A percentile compares a stretch with the other conserved stretches of the same genome.
Conservation (phyloP, 1,139 yeast genomes). For the Pneumocystis jirovecii region DNA sequence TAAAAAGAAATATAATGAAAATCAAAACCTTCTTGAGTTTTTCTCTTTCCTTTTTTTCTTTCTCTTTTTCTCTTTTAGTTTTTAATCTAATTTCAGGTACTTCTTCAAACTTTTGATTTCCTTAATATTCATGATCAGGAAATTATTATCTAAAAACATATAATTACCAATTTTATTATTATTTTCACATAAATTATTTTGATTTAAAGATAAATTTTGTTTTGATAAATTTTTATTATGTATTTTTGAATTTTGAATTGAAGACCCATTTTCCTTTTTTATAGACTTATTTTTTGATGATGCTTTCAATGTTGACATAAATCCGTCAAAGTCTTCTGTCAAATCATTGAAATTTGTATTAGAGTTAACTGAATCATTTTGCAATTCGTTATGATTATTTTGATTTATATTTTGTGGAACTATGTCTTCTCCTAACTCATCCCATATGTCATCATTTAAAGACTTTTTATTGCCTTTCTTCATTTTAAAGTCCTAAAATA, state of each 20-base stretch:
- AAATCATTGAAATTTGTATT: not conserved
- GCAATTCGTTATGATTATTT: slow-evolving; percentile 1
- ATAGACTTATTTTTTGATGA: slow-evolving; percentile 8
- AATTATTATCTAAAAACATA: slow-evolving; percentile 21
- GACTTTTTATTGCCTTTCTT: slow-evolving; percentile 9
- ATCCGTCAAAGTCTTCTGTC: slow-evolving; percentile 1
- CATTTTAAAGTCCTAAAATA: not conserved
- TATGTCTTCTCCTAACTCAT: slow-evolving; percentile 11
- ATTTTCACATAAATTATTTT: slow-evolving; percentile 20
- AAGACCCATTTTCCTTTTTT: slow-evolving; percentile 11
- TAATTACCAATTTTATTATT: slow-evolving; percentile 40
- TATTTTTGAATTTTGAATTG: slow-evolving; percentile 12
- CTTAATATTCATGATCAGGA: slow-evolving; percentile 32
- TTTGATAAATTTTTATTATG: slow-evolving; percentile 12
- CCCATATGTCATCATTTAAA: slow-evolving; percentile 11
- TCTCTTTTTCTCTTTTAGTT: slow-evolving; percentile 93
- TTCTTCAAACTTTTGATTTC: slow-evolving; percentile 17
- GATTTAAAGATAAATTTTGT: slow-evolving; percentile 6
- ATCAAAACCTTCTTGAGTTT: slow-evolving; percentile 72
- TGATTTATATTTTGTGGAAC: not conserved
- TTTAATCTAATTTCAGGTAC: slow-evolving; percentile 51
- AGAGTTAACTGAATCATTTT: not conserved
- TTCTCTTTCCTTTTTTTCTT: slow-evolving; percentile 92
- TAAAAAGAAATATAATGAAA: slow-evolving; percentile 38
- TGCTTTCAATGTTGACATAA: slow-evolving; percentile 5